These are phyloP conservation scores for Anthracocystis walkeri DNA, from an alignment of 1,284 basidiomycete species.

Conservation along the genomic window DNA sequence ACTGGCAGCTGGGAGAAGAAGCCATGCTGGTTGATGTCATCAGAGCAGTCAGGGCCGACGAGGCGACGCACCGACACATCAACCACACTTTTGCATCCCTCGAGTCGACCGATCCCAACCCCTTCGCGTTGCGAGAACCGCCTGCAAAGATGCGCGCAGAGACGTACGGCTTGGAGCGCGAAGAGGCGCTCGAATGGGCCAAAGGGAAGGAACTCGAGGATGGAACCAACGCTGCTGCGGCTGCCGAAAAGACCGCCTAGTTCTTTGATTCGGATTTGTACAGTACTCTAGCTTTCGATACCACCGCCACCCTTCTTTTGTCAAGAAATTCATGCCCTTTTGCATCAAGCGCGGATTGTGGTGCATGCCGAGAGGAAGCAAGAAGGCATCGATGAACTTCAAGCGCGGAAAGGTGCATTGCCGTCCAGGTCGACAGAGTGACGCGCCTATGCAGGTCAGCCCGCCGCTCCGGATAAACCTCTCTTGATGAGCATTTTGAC, in stretches of 20 bases:
- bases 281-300: background rate
- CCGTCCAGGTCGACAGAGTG: background rate
- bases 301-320: constrained; percentile 6
- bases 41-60: constrained; percentile 90
- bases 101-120: constrained; percentile 51
- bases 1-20: constrained; percentile 81
- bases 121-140: constrained; percentile 51
- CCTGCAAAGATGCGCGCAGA: constrained; percentile 43
- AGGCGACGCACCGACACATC: constrained; percentile 72
- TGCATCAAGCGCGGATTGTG: too few relatives aligned
- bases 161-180: constrained; percentile 50
- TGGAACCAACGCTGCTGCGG: constrained; percentile 7
- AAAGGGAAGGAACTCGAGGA: constrained; percentile 17
- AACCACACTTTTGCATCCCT: constrained; percentile 60
- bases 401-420: background rate
- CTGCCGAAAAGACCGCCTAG: constrained; percentile 42
- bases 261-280: background rate
- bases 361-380: background rate
- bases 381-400: background rate
- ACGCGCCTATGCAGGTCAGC: background rate
- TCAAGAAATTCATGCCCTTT: too few relatives aligned
- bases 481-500: constrained; percentile 10
- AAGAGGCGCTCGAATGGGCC: constrained; percentile 56
- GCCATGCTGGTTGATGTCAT: constrained; percentile 88
- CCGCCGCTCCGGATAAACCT: background rate